phyloP scores from a whole-genome alignment of 2,329 filamentous ascomycete genomes.

The Claviceps fusiformis region DNA sequence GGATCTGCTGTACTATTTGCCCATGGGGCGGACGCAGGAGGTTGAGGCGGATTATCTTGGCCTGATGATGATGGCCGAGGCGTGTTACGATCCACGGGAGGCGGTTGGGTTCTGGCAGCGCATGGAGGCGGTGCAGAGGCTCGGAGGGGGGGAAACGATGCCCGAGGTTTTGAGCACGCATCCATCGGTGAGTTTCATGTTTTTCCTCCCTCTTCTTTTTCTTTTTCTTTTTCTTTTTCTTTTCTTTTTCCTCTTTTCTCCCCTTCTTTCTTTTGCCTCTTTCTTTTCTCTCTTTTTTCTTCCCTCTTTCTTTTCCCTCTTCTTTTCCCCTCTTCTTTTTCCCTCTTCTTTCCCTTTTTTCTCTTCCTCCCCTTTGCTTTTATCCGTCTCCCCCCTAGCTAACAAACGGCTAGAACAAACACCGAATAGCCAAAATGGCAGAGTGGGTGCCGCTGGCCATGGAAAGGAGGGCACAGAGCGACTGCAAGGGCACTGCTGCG shows the following conservation, averaged over 20 bases:
- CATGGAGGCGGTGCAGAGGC: constrained; percentile 41
- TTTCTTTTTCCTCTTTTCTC: no score
- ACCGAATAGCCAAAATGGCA: constrained; percentile 50
- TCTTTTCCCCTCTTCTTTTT: background rate
- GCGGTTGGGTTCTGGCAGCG: constrained; percentile 54
- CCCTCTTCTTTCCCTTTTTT: background rate
- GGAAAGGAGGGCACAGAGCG: constrained; percentile 38
- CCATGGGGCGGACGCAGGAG: constrained; percentile 59
- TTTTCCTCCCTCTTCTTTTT: background rate
- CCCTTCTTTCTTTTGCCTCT: background rate
- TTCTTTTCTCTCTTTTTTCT: background rate
- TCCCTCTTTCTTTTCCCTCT: no score
- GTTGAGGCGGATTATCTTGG: constrained; percentile 71
- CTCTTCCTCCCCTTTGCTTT: no score
- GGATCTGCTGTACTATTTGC: constrained; percentile 50
- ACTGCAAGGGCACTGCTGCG: constrained; percentile 36
- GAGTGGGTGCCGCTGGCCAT: constrained; percentile 48
- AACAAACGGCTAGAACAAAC: constrained; percentile 33
- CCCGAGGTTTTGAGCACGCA: constrained; percentile 68
- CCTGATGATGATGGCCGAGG: constrained; percentile 69
- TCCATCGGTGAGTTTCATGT: constrained; percentile 51
- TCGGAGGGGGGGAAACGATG: constrained; percentile 27
- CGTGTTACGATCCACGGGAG: constrained; percentile 58
- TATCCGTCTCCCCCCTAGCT: background rate
- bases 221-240: background rate